Evolutionary conservation across 163 green algal species (phyloP).

Genomic region (Scenedesmus sp.): DNA sequence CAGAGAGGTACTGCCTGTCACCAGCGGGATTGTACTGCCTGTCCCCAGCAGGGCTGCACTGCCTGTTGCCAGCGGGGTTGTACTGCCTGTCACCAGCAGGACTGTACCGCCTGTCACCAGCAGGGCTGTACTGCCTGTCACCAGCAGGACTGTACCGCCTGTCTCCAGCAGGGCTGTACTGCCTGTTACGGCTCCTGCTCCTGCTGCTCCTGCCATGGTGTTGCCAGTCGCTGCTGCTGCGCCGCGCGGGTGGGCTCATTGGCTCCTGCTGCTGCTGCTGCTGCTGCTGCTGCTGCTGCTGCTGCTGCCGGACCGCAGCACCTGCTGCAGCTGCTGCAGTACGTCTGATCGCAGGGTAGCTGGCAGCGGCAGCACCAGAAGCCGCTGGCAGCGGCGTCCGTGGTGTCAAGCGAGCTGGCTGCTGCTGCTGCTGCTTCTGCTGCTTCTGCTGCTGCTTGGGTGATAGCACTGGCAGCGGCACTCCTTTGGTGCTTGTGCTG

Average conservation of each 20-base stretch:
- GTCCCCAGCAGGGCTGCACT: neutral
- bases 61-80: neutral
- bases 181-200: neutral
- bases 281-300: neutral
- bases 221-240: neutral
- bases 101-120: neutral
- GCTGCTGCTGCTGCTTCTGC: no score
- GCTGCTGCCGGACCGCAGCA: neutral
- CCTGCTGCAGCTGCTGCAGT: slow-evolving; percentile 4
- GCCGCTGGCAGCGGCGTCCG: neutral
- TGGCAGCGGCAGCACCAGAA: neutral
- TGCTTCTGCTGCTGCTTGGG: neutral
- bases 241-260: neutral
- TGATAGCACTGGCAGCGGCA: neutral
- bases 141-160: neutral
- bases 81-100: neutral
- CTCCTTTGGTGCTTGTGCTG: neutral
- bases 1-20: neutral
- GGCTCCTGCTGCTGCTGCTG: slow-evolving; percentile 16
- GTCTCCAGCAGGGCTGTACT: neutral
- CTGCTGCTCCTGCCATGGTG: neutral
- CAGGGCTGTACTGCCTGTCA: neutral
- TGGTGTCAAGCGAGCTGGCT: neutral
- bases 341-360: neutral
- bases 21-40: neutral